Evolutionary conservation across 1,139 yeast genomes (phyloP).

Genomic region (Trichomonascaceae sp.): DNA sequence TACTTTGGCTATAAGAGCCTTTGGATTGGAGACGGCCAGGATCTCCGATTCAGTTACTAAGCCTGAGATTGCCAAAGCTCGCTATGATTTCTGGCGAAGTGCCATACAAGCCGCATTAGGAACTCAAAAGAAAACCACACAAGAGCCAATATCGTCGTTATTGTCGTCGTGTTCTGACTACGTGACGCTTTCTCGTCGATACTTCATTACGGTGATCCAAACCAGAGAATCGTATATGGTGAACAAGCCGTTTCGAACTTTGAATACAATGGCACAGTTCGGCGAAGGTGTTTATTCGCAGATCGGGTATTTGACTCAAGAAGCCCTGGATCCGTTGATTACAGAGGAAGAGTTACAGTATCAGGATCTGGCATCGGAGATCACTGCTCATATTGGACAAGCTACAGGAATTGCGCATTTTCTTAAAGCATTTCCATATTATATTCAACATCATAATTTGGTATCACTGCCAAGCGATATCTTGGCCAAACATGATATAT

Average conservation of each 20-base stretch:
- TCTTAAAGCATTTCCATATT: conserved; percentile 57
- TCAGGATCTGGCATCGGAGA: conserved; percentile 37
- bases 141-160: conserved; percentile 37
- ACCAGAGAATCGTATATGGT: conserved; percentile 49
- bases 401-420: conserved; percentile 67
- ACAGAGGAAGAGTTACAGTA: conserved; percentile 33
- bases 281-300: conserved; percentile 83
- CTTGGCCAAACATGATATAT: conserved; percentile 47
- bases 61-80: conserved; percentile 32
- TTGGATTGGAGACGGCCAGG: conserved; percentile 62
- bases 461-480: conserved; percentile 54
- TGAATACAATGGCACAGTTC: conserved; percentile 61
- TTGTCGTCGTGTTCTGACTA: conserved; percentile 32
- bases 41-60: conserved; percentile 45
- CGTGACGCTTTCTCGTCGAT: conserved; percentile 46
- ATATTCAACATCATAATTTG: conserved; percentile 46
- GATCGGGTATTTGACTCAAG: conserved; percentile 62
- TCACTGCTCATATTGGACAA: conserved; percentile 79
- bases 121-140: conserved; percentile 50
- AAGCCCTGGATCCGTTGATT: conserved; percentile 54
- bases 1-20: conserved; percentile 61
- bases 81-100: conserved; percentile 37
- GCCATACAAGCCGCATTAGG: conserved; percentile 29
- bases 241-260: conserved; percentile 43
- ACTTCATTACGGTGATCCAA: conserved; percentile 56